Evolutionary conservation across 2,329 filamentous ascomycete genomes (phyloP), one percentile per base, ranked within the genome.

Genomic region (Thelonectria discophora): DNA sequence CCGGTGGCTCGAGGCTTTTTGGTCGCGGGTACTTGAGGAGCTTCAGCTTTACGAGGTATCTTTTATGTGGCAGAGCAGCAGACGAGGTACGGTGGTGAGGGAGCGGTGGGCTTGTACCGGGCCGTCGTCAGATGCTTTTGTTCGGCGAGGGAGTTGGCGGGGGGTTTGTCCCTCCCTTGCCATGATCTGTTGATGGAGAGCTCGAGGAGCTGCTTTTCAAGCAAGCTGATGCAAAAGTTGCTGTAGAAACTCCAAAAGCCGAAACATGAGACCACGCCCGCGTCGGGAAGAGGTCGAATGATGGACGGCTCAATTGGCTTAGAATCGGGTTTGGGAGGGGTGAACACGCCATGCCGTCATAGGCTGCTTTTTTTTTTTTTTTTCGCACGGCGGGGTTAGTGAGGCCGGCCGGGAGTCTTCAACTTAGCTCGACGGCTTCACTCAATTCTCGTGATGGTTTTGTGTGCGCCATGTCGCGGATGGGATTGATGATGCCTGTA

Each of bases 1-100:
- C 24, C 57, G 37, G 60, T 68, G 68, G 68, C 67, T 58, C 59
- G 68, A 70, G 58, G 52, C n/a, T 43, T 54, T 65, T 45, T 55
- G 11, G 7, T 39, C 46, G 24, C 24, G 40, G 55, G n/a, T 62
- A 59, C 51, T 24, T 47, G 11, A 10, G 15, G n/a, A 62, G 49
- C 60, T 30, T 62, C 18, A 42, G 55, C 40, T 32, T 10, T 40
- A 27, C 11, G 15, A 57, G 40, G 68, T 69, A 67, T 40, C 6
- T 39, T 11, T 45, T 30, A n/a, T 49, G 15, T 27, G 17, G 56
- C 15, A 34, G 37, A 39, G 15, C 34, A 17, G n/a, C 39, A 51
- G 12, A 15, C 20, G n/a, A 57, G 46, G 47, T 68, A 70, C 67
- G 46, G 60, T 43, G 27, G 39, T 37, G 27, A 18, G n/a, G 47